Evolutionary conservation across 2,329 filamentous ascomycete species (phyloP).

Genomic region (Lasiodiplodia sp.): DNA sequence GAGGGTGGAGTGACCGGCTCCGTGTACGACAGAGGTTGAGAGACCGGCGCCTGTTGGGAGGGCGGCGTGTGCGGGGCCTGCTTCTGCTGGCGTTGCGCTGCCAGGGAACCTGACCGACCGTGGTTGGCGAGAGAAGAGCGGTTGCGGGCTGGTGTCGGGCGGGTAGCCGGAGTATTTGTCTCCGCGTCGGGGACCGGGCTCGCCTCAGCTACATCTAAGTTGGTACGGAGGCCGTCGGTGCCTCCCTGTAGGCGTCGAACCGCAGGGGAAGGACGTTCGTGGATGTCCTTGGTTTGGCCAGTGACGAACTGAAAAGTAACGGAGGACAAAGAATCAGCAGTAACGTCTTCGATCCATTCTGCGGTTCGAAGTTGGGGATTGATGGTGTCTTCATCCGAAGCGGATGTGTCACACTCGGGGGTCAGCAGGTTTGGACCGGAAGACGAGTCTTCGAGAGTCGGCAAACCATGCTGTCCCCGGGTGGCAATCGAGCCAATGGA

Average conservation of each 20-base stretch:
- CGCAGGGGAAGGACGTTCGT: not conserved
- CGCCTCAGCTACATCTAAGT: not conserved
- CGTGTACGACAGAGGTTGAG: too few species aligned
- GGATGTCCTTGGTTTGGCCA: not conserved
- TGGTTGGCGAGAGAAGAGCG: not conserved
- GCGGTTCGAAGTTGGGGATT: not conserved
- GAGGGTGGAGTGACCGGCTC: not conserved
- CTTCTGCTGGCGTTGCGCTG: not conserved
- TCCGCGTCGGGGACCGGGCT: too few species aligned
- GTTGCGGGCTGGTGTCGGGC: not conserved
- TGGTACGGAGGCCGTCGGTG: not conserved
- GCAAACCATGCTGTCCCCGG: not conserved
- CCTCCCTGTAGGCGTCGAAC: not conserved
- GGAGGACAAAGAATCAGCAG: not conserved
- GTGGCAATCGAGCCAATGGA: not conserved
- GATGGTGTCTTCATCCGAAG: too few species aligned
- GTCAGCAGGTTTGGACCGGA: too few species aligned
- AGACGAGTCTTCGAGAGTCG: not conserved
- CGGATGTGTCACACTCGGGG: too few species aligned
- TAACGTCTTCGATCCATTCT: not conserved
- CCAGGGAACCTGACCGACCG: not conserved
- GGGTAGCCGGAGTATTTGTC: not conserved
- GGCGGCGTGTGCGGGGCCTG: not conserved
- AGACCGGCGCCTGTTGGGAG: not conserved
- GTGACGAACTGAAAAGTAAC: not conserved